These are phyloP conservation scores for Exophiala viscosa DNA, from an alignment of 2,329 filamentous ascomycete genomes.

Conservation along the genomic window DNA sequence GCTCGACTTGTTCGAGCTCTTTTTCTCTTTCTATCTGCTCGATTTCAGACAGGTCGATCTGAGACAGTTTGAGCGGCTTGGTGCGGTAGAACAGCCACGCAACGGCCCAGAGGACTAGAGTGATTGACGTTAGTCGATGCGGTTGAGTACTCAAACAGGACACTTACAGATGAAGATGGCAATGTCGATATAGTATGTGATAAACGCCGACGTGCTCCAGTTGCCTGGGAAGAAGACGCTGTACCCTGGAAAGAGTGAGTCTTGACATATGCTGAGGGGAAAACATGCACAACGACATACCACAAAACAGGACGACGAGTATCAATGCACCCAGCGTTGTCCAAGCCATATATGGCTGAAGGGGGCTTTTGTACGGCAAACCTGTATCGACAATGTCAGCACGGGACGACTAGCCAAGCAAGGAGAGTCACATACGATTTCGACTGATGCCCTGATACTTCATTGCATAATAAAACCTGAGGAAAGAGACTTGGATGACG, in stretches of 20 bases:
- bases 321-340: neutral
- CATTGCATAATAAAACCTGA: conserved; percentile 66
- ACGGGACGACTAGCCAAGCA: too few species aligned
- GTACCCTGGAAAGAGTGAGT: neutral
- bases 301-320: neutral
- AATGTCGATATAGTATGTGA: conserved; percentile 59
- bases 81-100: too few species aligned
- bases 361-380: neutral
- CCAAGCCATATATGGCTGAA: neutral
- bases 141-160: too few species aligned
- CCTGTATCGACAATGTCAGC: too few species aligned
- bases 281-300: too few species aligned
- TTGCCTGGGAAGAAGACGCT: conserved; percentile 59
- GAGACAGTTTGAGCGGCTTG: too few species aligned
- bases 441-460: conserved; percentile 58
- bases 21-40: too few species aligned
- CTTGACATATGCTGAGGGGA: too few species aligned
- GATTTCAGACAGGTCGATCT: too few species aligned
- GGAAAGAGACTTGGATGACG: conserved; percentile 64
- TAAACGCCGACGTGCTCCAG: conserved; percentile 58
- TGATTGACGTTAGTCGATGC: too few species aligned
- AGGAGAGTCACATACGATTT: conserved; percentile 25
- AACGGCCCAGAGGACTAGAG: too few species aligned
- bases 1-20: too few species aligned
- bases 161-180: conserved; percentile 48